Conservation (phyloP, 1,284 basidiomycete genomes). For the Dichomitus squalens region DNA sequence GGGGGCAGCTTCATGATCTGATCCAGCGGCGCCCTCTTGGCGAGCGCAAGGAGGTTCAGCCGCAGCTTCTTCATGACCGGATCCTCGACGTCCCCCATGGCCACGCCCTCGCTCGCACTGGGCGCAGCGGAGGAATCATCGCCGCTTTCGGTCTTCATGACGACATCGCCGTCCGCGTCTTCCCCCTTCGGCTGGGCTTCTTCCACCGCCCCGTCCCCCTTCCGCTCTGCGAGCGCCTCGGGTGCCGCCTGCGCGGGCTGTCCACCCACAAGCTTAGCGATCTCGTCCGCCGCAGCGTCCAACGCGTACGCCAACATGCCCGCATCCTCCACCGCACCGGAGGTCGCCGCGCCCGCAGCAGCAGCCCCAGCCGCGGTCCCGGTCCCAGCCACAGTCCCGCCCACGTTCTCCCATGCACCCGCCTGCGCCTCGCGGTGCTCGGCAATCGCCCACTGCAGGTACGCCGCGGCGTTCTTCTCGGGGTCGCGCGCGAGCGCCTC, state of each 20-base stretch:
- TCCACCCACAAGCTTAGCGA: conserved; percentile 31
- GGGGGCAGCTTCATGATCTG: conserved; percentile 65
- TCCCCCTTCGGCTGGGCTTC: neutral
- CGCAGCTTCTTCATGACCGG: conserved; percentile 55
- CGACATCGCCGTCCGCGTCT: conserved; percentile 18
- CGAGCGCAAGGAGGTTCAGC: conserved; percentile 69
- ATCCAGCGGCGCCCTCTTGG: conserved; percentile 73
- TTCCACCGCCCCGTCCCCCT: conserved; percentile 9
- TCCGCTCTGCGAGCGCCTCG: neutral
- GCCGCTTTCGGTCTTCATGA: conserved; percentile 23
- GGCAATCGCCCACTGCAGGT: conserved; percentile 35
- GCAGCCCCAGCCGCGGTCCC: neutral
- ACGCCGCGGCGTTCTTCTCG: conserved; percentile 36
- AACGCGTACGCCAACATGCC: conserved; percentile 55
- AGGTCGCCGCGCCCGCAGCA: neutral
- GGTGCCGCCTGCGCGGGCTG: conserved; percentile 21
- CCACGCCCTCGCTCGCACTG: neutral
- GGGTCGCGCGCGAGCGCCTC: conserved; percentile 29
- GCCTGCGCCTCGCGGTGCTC: conserved; percentile 39
- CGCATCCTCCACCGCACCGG: conserved; percentile 42
- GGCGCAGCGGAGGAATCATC: neutral
- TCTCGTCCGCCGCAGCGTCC: conserved; percentile 48
- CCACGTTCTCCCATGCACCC: conserved; percentile 8
- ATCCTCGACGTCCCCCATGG: conserved; percentile 43
- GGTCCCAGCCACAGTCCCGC: neutral